These are phyloP conservation scores for Herpotrichia juniperi DNA, from an alignment of 2,329 filamentous ascomycete species.

Conservation along the genomic window DNA sequence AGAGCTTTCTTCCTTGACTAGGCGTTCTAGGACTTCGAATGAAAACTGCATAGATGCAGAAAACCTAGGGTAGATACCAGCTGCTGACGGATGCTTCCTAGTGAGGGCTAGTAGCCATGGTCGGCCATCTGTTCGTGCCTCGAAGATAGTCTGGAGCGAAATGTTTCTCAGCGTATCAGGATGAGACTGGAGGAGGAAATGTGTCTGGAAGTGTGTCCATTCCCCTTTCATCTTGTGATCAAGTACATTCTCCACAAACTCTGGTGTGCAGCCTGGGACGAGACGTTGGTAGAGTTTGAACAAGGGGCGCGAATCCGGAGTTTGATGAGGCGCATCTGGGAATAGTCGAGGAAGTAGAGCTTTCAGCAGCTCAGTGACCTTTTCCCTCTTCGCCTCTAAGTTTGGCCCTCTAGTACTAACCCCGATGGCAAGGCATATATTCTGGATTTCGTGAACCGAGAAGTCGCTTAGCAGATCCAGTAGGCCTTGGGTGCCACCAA, in stretches of 20 bases:
- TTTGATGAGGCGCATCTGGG: conserved; percentile 19
- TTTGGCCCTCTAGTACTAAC: conserved; percentile 18
- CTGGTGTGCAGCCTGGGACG: conserved; percentile 26
- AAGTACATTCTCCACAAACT: conserved; percentile 19
- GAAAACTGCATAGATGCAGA: conserved; percentile 38
- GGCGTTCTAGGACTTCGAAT: conserved; percentile 17
- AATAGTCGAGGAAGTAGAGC: conserved; percentile 25
- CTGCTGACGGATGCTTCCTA: conserved; percentile 14
- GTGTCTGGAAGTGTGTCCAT: conserved; percentile 9
- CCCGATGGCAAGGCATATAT: conserved; percentile 24
- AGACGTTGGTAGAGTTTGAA: conserved; percentile 23
- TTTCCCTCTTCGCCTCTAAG: conserved; percentile 19
- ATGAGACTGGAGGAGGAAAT: conserved; percentile 21
- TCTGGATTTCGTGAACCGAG: conserved; percentile 30
- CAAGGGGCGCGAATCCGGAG: conserved; percentile 26
- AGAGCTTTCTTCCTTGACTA: conserved; percentile 7
- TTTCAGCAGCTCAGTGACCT: conserved; percentile 28
- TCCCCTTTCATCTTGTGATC: conserved; percentile 3
- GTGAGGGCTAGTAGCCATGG: conserved; percentile 13
- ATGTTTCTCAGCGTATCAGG: conserved; percentile 18
- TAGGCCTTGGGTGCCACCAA: conserved; percentile 35
- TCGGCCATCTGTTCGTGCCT: neutral
- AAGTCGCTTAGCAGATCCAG: conserved; percentile 26
- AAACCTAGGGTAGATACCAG: conserved; percentile 13
- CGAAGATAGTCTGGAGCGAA: conserved; percentile 15